Conservation (phyloP, 176 grass and related monocot species). For the bread wheat (Triticum aestivum) region DNA sequence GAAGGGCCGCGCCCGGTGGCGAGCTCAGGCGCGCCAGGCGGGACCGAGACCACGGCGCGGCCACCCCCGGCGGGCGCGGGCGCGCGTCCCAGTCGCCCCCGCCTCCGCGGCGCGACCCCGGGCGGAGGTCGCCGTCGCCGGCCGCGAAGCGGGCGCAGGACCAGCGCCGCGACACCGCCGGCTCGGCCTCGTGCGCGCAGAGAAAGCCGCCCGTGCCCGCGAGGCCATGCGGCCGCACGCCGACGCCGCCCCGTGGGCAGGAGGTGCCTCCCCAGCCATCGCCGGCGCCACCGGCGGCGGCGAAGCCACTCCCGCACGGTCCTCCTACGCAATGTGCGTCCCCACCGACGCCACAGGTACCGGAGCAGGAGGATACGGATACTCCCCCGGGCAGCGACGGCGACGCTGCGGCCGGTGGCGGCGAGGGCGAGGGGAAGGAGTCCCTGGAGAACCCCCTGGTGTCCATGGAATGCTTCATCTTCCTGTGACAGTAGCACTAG, state of each 20-base stretch:
- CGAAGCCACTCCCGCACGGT: background rate
- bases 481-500: constrained; percentile 33
- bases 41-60: constrained; percentile 30
- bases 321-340: background rate
- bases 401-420: background rate
- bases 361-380: background rate
- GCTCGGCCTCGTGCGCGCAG: background rate
- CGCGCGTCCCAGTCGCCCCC: constrained; percentile 50
- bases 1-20: background rate
- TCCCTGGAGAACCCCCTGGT: constrained; percentile 81
- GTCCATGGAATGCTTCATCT: constrained; percentile 96
- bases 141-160: constrained; percentile 54
- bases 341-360: background rate
- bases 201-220: constrained; percentile 16
- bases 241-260: constrained; percentile 25
- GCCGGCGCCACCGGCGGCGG: background rate
- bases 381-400: background rate
- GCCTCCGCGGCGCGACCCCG: constrained; percentile 37
- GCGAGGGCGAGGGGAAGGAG: constrained; percentile 52
- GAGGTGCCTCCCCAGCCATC: background rate
- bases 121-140: constrained; percentile 60
- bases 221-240: constrained; percentile 31
- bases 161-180: constrained; percentile 6
- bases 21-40: constrained; percentile 40
- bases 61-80: constrained; percentile 18